Conservation (phyloP, 148 eudicot species). For the Nyssa sinensis region DNA sequence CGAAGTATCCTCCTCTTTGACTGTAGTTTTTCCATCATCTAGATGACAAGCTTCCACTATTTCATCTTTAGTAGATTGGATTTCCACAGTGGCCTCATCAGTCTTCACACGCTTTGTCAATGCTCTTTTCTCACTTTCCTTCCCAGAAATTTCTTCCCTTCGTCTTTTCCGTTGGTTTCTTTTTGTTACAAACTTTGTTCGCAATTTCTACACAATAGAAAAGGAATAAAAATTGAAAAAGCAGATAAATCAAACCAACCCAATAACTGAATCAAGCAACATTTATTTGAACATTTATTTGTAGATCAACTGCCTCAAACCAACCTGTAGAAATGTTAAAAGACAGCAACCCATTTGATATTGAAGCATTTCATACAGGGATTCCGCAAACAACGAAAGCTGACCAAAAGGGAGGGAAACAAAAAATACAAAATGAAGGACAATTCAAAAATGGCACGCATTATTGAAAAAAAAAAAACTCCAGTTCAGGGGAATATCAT, state of each 20-base stretch:
- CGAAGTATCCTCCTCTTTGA: slow-evolving; percentile 33
- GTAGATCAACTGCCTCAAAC: slow-evolving; percentile 4
- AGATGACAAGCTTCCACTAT: slow-evolving; percentile 34
- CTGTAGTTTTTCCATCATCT: slow-evolving; percentile 30
- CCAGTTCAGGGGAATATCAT: slow-evolving; percentile 1
- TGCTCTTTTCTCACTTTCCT: slow-evolving; percentile 40
- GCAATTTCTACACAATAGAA: slow-evolving; percentile 56
- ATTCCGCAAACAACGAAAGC: slow-evolving; percentile 92
- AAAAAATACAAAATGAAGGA: not conserved
- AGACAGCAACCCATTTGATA: slow-evolving; percentile 83
- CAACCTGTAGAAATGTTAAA: slow-evolving; percentile 79
- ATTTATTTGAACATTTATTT: too few relatives aligned
- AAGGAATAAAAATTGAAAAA: not conserved
- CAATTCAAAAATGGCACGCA: not conserved
- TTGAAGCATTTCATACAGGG: slow-evolving; percentile 96
- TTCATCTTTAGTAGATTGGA: slow-evolving; percentile 39
- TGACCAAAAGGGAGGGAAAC: slow-evolving; percentile 28
- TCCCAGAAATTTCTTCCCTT: slow-evolving; percentile 59
- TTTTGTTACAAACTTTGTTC: slow-evolving; percentile 57
- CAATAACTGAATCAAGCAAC: not conserved
- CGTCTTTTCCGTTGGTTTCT: slow-evolving; percentile 78
- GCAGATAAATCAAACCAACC: not conserved
- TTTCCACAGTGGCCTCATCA: slow-evolving; percentile 35
- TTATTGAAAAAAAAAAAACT: not conserved
- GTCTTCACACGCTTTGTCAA: slow-evolving; percentile 61